Evolutionary conservation across 1,284 basidiomycete species (phyloP).

Genomic region (Volvariella surrecta): DNA sequence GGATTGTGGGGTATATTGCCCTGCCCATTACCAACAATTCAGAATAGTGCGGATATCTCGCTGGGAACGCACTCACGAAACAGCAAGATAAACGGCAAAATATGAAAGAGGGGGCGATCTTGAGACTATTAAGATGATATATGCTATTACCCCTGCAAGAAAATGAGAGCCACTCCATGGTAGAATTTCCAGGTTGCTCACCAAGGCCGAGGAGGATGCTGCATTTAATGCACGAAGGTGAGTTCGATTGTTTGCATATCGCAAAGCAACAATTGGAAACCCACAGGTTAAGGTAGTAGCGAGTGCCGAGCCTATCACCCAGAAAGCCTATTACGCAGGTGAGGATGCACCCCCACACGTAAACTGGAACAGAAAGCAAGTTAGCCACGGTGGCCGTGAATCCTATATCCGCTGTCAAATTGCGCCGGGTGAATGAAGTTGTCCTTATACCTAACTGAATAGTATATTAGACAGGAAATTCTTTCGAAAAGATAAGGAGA

Average conservation of each 20-base stretch:
- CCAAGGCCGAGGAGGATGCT: conserved; percentile 36
- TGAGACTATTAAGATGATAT: conserved; percentile 56
- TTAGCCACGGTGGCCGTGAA: conserved; percentile 61
- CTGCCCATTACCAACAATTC: conserved; percentile 28
- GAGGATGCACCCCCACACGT: conserved; percentile 53
- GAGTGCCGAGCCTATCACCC: conserved; percentile 46
- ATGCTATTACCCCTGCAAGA: conserved; percentile 35
- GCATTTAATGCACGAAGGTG: conserved; percentile 2
- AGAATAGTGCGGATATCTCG: not conserved
- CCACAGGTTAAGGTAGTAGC: conserved; percentile 54
- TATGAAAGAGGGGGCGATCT: conserved; percentile 52
- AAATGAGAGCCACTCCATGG: not conserved
- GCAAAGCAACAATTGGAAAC: conserved; percentile 8
- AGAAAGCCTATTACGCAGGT: conserved; percentile 52
- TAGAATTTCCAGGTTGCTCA: conserved; percentile 2
- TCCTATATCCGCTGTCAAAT: conserved; percentile 24
- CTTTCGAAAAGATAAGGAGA: not conserved
- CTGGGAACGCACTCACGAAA: conserved; percentile 33
- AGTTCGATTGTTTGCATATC: not conserved
- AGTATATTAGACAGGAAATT: not conserved
- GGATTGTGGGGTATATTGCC: conserved; percentile 56
- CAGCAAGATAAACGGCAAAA: conserved; percentile 56
- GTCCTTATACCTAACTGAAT: not conserved
- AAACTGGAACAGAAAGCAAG: conserved; percentile 63
- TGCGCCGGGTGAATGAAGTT: conserved; percentile 1